phyloP scores from a whole-genome alignment of 1,284 basidiomycete species.

The Ganoderma boninense region DNA sequence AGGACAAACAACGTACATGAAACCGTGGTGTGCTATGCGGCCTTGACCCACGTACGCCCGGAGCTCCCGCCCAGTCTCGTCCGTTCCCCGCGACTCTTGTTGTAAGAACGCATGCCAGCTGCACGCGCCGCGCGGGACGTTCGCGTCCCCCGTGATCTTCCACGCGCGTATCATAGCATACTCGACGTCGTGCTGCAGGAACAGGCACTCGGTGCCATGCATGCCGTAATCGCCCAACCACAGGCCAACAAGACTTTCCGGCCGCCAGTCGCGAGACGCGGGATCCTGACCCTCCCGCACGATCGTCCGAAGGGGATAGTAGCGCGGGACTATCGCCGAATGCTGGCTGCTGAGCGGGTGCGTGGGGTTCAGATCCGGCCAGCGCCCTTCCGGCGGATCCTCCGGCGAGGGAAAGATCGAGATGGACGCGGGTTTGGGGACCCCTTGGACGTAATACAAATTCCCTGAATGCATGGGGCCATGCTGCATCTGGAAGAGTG shows the following conservation, averaged over 20 bases:
- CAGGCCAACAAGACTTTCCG: conserved; percentile 35
- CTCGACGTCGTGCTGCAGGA: conserved; percentile 29
- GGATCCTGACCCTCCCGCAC: conserved; percentile 23
- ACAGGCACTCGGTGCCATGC: conserved; percentile 40
- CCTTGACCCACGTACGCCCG: conserved; percentile 29
- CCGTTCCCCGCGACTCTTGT: neutral
- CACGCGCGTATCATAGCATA: conserved; percentile 32
- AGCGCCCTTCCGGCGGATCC: conserved; percentile 15
- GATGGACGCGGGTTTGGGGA: conserved; percentile 19
- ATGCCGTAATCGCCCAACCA: conserved; percentile 40
- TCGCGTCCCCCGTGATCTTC: conserved; percentile 41
- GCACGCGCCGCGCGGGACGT: conserved; percentile 38
- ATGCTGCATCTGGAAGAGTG: conserved; percentile 6
- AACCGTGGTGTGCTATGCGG: conserved; percentile 31
- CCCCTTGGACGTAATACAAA: conserved; percentile 19
- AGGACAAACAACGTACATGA: conserved; percentile 19
- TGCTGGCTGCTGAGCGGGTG: conserved; percentile 14
- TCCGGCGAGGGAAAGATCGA: conserved; percentile 21
- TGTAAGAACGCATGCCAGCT: conserved; percentile 33
- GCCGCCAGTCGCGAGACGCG: conserved; percentile 28
- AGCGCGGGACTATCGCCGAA: conserved; percentile 29
- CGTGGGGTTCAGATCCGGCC: conserved; percentile 21
- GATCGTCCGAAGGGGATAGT: conserved; percentile 35
- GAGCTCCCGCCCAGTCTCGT: neutral
- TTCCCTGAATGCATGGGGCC: conserved; percentile 6